Conservation (phyloP, 768 basidiomycete genomes). For the Rhodosporidiobolus sp. region DNA sequence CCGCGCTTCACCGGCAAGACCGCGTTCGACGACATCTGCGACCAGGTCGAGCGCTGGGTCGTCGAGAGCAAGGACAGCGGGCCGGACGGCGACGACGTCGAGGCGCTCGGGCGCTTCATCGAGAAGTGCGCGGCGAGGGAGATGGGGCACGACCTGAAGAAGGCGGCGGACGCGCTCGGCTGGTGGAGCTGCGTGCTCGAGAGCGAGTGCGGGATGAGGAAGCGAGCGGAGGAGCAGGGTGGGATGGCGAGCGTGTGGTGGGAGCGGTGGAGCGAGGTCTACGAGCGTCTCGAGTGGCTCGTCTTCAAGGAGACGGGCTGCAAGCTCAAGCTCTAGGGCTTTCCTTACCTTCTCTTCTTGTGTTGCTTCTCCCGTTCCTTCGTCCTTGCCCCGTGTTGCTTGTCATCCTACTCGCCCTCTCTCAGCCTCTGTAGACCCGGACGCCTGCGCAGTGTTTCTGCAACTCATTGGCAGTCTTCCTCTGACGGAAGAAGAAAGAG, state of each 20-base stretch:
- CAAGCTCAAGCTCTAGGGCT: neutral
- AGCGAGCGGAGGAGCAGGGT: neutral
- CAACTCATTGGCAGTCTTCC: too few species aligned
- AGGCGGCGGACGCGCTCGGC: slow-evolving; percentile 66
- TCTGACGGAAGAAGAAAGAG: too few species aligned
- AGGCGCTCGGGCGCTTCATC: slow-evolving; percentile 70
- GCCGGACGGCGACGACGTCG: slow-evolving; percentile 72
- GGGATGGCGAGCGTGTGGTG: slow-evolving; percentile 20
- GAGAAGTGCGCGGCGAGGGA: slow-evolving; percentile 63
- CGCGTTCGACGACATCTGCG: slow-evolving; percentile 69
- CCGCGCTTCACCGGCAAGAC: slow-evolving; percentile 60
- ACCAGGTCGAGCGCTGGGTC: slow-evolving; percentile 73
- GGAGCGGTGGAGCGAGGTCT: slow-evolving; percentile 9
- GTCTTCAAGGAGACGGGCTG: slow-evolving; percentile 19
- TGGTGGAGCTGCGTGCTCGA: slow-evolving; percentile 74
- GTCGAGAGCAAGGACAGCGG: slow-evolving; percentile 58
- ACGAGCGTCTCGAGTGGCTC: slow-evolving; percentile 14
- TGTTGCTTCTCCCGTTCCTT: neutral
- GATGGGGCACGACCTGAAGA: slow-evolving; percentile 63
- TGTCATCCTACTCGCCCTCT: too few species aligned
- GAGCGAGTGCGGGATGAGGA: slow-evolving; percentile 3
- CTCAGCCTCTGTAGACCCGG: too few species aligned
- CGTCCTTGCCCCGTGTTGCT: too few species aligned
- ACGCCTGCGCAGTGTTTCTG: too few species aligned
- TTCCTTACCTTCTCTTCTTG: neutral